phyloP scores from a whole-genome alignment of 495 filamentous ascomycete genomes.

The Lasiosphaeria hispida region DNA sequence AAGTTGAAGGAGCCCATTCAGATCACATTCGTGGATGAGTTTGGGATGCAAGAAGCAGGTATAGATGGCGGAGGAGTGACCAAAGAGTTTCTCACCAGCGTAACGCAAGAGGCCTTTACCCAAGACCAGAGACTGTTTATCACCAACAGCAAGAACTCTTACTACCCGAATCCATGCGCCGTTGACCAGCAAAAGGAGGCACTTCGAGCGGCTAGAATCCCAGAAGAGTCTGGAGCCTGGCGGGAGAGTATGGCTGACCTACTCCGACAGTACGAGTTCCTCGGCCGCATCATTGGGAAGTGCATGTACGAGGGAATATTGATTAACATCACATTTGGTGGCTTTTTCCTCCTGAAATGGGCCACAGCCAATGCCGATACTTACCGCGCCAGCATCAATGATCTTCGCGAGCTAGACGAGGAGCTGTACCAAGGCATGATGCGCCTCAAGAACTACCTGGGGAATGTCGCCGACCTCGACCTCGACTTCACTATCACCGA shows the following conservation, averaged over 20 bases:
- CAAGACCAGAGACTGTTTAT: constrained; percentile 57
- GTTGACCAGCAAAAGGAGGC: constrained; percentile 69
- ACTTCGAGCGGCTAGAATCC: constrained; percentile 52
- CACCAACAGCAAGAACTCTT: constrained; percentile 82
- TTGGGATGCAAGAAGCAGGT: constrained; percentile 80
- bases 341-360: constrained; percentile 97
- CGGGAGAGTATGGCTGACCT: constrained; percentile 57
- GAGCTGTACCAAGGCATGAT: constrained; percentile 90
- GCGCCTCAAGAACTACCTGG: constrained; percentile 82
- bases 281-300: constrained; percentile 90
- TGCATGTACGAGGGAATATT: constrained; percentile 98
- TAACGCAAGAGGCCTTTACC: constrained; percentile 82
- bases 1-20: constrained; percentile 95
- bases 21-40: constrained; percentile 94
- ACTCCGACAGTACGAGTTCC: constrained; percentile 80
- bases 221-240: constrained; percentile 52
- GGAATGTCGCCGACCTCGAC: constrained; percentile 74
- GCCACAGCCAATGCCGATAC: constrained; percentile 63
- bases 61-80: constrained; percentile 98
- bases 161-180: constrained; percentile 83
- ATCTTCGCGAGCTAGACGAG: constrained; percentile 88
- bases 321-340: constrained; percentile 88
- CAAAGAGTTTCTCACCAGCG: constrained; percentile 92
- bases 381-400: constrained; percentile 87
- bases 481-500: constrained; percentile 92